These are phyloP conservation scores for Clitoria ternatea DNA, from an alignment of 306 rosid genomes.

Conservation along the genomic window DNA sequence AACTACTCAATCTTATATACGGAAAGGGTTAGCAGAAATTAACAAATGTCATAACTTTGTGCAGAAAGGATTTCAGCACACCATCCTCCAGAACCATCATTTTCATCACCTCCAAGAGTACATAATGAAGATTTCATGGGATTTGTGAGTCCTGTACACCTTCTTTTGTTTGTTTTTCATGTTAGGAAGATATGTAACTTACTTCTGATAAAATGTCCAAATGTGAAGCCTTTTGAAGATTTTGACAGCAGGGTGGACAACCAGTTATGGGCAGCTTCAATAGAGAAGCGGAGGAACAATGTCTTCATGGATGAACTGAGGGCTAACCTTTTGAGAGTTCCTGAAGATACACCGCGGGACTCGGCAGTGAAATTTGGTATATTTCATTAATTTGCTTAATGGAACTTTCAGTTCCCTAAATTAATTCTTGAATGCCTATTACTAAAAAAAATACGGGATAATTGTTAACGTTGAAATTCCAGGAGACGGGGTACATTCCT, in stretches of 20 bases:
- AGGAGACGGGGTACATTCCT: slow-evolving; percentile 41
- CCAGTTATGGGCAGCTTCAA: slow-evolving; percentile 27
- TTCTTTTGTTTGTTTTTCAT: slow-evolving; percentile 16
- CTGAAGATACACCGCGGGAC: slow-evolving; percentile 37
- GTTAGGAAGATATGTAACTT: slow-evolving; percentile 2
- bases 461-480: slow-evolving; percentile 9
- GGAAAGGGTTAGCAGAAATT: neutral
- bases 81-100: slow-evolving; percentile 56
- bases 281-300: slow-evolving; percentile 41
- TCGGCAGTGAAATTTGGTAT: slow-evolving; percentile 60
- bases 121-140: slow-evolving; percentile 36
- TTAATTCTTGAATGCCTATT: neutral
- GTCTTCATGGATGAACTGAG: slow-evolving; percentile 32
- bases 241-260: slow-evolving; percentile 40
- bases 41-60: slow-evolving; percentile 10
- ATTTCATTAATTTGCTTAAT: neutral
- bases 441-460: slow-evolving; percentile 6
- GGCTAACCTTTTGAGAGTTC: slow-evolving; percentile 30
- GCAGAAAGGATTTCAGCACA: slow-evolving; percentile 49
- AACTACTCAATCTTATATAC: neutral
- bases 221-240: slow-evolving; percentile 57
- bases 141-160: slow-evolving; percentile 39
- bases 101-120: slow-evolving; percentile 41
- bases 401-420: slow-evolving; percentile 1
- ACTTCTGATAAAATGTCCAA: slow-evolving; percentile 23